These are phyloP conservation scores for Waltergamsia citrina DNA, from an alignment of 2,329 filamentous ascomycete species.

Conservation along the genomic window DNA sequence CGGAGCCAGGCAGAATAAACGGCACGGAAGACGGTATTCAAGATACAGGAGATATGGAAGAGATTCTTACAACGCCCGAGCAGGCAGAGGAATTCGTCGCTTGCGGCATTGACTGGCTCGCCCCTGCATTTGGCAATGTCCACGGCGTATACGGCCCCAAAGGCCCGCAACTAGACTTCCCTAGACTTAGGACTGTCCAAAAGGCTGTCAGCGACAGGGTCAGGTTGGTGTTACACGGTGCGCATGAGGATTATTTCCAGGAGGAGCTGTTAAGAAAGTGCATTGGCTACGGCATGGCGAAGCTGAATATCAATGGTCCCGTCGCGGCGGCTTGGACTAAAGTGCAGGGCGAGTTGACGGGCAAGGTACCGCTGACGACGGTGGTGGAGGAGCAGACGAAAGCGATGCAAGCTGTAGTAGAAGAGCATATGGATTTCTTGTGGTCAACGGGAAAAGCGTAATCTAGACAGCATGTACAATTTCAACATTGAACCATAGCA, in stretches of 20 bases:
- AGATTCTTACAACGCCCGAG: constrained; percentile 53
- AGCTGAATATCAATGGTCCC: constrained; percentile 43
- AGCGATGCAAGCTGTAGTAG: constrained; percentile 7
- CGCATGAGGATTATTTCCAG: constrained; percentile 36
- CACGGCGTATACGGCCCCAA: constrained; percentile 43
- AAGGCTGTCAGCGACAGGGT: constrained; percentile 32
- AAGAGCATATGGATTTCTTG: constrained; percentile 13
- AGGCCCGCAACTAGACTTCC: constrained; percentile 12
- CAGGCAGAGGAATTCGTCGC: constrained; percentile 60
- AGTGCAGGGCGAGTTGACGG: constrained; percentile 8
- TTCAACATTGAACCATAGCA: no score
- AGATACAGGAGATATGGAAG: constrained; percentile 39
- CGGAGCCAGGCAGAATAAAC: constrained; percentile 44
- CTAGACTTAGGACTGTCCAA: constrained; percentile 21
- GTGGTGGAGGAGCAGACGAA: constrained; percentile 12
- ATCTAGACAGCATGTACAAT: no score
- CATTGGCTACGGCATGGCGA: constrained; percentile 34
- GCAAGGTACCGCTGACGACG: constrained; percentile 10
- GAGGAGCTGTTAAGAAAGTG: constrained; percentile 32
- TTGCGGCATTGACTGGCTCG: constrained; percentile 64
- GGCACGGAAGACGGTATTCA: constrained; percentile 61
- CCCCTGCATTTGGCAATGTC: constrained; percentile 67
- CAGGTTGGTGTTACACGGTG: constrained; percentile 36
- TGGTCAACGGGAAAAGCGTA: constrained; percentile 14
- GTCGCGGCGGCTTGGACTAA: constrained; percentile 14